These are phyloP conservation scores for Parascedosporium putredinis DNA, from an alignment of 2,329 filamentous ascomycete species.

Conservation along the genomic window DNA sequence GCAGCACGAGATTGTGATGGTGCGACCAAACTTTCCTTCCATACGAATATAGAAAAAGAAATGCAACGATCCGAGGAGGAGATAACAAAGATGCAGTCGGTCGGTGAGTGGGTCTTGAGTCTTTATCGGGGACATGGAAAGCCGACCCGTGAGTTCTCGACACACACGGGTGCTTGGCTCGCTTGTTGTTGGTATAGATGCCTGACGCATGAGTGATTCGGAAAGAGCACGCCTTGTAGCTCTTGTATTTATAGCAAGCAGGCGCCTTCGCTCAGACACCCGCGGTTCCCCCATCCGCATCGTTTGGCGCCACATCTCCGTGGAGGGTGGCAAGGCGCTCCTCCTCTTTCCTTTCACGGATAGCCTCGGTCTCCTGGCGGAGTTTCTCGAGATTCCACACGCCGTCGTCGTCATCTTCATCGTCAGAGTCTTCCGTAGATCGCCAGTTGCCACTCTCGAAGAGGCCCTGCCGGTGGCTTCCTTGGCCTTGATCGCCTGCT, in stretches of 20 bases:
- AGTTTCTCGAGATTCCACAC: constrained; percentile 75
- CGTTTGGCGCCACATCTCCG: neutral
- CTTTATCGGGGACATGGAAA: neutral
- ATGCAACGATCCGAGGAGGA: neutral
- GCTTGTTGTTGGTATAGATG: neutral
- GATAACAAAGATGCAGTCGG: neutral
- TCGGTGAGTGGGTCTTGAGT: neutral
- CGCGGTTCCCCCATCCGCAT: neutral
- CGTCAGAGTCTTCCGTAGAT: constrained; percentile 53
- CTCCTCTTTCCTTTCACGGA: constrained; percentile 67
- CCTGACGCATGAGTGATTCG: neutral
- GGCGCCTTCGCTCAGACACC: neutral
- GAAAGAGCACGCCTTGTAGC: neutral
- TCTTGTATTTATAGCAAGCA: neutral
- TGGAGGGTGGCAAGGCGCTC: constrained; percentile 30
- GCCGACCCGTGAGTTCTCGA: neutral
- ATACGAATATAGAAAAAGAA: neutral
- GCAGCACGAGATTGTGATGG: too few species aligned
- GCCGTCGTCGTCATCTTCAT: constrained; percentile 46
- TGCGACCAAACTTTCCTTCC: too few species aligned
- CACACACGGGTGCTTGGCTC: neutral
- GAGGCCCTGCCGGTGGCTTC: constrained; percentile 91
- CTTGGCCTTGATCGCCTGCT: constrained; percentile 81
- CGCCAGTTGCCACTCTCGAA: constrained; percentile 97
- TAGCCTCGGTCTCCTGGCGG: constrained; percentile 71